Evolutionary conservation across 768 basidiomycete species (phyloP).

Genomic region (Strobilomyces confusus): DNA sequence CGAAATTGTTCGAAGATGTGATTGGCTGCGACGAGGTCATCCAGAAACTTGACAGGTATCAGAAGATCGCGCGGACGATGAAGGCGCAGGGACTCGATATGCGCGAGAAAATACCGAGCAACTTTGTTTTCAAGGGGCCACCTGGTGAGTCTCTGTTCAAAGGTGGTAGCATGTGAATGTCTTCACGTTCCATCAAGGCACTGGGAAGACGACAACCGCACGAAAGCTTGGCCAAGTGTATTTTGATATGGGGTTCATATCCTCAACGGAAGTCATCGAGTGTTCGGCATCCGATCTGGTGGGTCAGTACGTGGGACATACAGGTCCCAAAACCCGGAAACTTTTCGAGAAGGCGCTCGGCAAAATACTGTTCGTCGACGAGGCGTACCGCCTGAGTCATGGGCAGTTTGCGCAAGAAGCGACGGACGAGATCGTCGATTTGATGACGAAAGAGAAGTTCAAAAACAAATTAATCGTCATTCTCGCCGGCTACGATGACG

Average conservation of each 20-base stretch:
- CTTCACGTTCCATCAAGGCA: slow-evolving; percentile 37
- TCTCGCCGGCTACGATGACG: slow-evolving; percentile 65
- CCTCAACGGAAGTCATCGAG: slow-evolving; percentile 52
- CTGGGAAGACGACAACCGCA: slow-evolving; percentile 61
- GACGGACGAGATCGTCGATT: slow-evolving; percentile 63
- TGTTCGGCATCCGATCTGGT: slow-evolving; percentile 69
- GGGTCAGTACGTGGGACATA: slow-evolving; percentile 67
- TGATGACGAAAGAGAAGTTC: slow-evolving; percentile 57
- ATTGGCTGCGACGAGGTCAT: slow-evolving; percentile 57
- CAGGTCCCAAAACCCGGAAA: slow-evolving; percentile 60
- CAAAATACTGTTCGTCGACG: slow-evolving; percentile 66
- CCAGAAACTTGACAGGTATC: slow-evolving; percentile 46
- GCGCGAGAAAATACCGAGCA: slow-evolving; percentile 53
- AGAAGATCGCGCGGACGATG: slow-evolving; percentile 43
- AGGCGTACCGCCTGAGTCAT: slow-evolving; percentile 60
- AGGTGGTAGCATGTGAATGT: no score
- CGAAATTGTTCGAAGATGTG: slow-evolving; percentile 57
- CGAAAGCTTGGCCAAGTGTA: slow-evolving; percentile 61
- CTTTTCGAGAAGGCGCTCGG: slow-evolving; percentile 64
- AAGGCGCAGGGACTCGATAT: slow-evolving; percentile 41
- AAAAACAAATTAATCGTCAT: slow-evolving; percentile 60
- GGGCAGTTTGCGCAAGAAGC: slow-evolving; percentile 69
- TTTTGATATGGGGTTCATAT: slow-evolving; percentile 58
- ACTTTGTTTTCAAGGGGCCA: slow-evolving; percentile 69
- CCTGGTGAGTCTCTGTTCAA: slow-evolving; percentile 42